phyloP scores from a whole-genome alignment of 2,329 filamentous ascomycete species.

The Fusarium chuoi region DNA sequence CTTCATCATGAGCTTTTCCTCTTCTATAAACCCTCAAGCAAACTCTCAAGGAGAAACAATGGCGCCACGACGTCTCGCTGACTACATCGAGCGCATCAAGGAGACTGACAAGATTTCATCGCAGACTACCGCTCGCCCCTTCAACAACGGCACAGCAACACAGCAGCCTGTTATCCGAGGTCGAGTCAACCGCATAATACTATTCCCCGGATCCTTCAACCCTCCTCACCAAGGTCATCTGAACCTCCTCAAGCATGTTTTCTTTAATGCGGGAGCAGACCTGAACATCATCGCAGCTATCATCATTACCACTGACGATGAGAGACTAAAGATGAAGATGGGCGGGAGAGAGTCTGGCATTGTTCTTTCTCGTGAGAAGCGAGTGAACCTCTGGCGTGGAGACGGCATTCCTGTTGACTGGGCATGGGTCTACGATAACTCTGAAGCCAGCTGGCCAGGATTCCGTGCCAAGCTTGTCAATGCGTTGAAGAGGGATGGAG shows the following conservation, averaged over 20 bases:
- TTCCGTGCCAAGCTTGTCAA: constrained; percentile 24
- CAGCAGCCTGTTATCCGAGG: constrained; percentile 13
- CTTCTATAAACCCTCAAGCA: not conserved
- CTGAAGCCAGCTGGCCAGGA: constrained; percentile 23
- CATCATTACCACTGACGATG: constrained; percentile 44
- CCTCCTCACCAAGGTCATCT: constrained; percentile 51
- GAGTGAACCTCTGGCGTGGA: constrained; percentile 43
- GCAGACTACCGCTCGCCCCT: constrained; percentile 6
- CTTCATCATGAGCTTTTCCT: not conserved
- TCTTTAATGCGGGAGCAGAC: constrained; percentile 41
- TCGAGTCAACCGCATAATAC: constrained; percentile 44
- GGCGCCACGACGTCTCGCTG: constrained; percentile 14
- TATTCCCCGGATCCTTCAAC: constrained; percentile 53
- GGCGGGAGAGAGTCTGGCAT: constrained; percentile 8
- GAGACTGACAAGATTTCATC: not conserved
- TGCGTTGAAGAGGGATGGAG: not conserved
- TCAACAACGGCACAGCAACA: constrained; percentile 20
- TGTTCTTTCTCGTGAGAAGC: constrained; percentile 33
- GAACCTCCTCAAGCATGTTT: constrained; percentile 46
- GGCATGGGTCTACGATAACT: constrained; percentile 41
- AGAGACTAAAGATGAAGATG: constrained; percentile 38
- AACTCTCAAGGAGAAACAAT: not conserved
- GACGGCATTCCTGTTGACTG: constrained; percentile 27
- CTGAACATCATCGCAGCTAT: constrained; percentile 47
- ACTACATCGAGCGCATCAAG: constrained; percentile 29